phyloP scores from a whole-genome alignment of 225 moss, liverwort and hornwort species.

The Anthoceros angustus region DNA sequence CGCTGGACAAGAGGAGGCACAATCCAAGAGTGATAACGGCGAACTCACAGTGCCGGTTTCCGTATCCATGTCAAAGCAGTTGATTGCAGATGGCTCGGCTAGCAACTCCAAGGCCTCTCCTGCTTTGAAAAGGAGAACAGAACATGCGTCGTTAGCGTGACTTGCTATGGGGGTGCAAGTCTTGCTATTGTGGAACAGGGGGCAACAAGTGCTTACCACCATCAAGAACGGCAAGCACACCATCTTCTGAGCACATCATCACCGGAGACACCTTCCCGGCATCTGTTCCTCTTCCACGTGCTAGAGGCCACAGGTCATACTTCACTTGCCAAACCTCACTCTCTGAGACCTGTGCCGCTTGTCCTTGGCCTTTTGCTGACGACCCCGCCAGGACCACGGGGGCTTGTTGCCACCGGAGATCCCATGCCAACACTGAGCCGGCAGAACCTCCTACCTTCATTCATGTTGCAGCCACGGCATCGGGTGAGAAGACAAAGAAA shows the following conservation, averaged over 20 bases:
- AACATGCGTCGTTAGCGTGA: background rate
- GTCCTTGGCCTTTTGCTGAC: slow-evolving; percentile 22
- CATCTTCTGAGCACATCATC: slow-evolving; percentile 94
- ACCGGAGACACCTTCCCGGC: slow-evolving; percentile 68
- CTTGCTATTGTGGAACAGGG: background rate
- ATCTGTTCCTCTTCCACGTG: slow-evolving; percentile 46
- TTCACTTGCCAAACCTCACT: slow-evolving; percentile 92
- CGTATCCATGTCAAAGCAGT: slow-evolving; percentile 44
- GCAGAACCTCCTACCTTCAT: slow-evolving; percentile 80
- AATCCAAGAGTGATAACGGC: background rate
- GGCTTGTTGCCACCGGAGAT: slow-evolving; percentile 77
- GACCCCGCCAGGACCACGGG: slow-evolving; percentile 57
- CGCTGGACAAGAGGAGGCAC: background rate
- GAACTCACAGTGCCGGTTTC: slow-evolving; percentile 40
- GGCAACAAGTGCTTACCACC: slow-evolving; percentile 36
- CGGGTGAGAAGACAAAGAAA: slow-evolving; percentile 7
- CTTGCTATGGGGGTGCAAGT: background rate
- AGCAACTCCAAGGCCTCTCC: slow-evolving; percentile 34
- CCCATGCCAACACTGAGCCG: slow-evolving; percentile 74
- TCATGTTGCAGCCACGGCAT: slow-evolving; percentile 12
- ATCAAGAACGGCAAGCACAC: slow-evolving; percentile 66
- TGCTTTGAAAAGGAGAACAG: slow-evolving; percentile 3
- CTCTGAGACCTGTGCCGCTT: slow-evolving; percentile 28
- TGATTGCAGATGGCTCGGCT: slow-evolving; percentile 43
- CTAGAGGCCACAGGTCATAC: slow-evolving; percentile 56